These are phyloP conservation scores for Ganoderma multipileum DNA, from an alignment of 1,284 basidiomycete species.

Conservation along the genomic window DNA sequence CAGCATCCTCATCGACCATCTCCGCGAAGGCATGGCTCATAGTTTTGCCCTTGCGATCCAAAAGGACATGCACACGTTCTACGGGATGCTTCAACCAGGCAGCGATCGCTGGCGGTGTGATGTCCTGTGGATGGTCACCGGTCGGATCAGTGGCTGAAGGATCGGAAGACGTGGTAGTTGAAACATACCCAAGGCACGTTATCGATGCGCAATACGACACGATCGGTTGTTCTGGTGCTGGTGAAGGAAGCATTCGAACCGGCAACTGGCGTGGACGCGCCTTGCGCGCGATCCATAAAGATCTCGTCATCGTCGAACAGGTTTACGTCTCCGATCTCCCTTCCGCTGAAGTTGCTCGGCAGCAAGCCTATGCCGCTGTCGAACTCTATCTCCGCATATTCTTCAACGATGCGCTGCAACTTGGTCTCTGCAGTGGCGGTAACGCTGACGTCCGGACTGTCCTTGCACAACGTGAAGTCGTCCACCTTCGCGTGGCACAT, in stretches of 20 bases:
- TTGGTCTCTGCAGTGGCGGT: conserved; percentile 11
- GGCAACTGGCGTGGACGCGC: conserved; percentile 41
- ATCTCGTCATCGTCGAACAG: conserved; percentile 31
- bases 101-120: conserved; percentile 74
- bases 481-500: conserved; percentile 73
- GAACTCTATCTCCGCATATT: conserved; percentile 31
- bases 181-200: conserved; percentile 83
- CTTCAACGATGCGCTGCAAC: conserved; percentile 24
- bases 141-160: conserved; percentile 5
- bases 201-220: conserved; percentile 77
- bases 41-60: conserved; percentile 82
- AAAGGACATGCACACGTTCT: conserved; percentile 72
- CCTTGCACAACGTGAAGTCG: conserved; percentile 64
- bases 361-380: conserved; percentile 31
- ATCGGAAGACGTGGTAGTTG: background rate
- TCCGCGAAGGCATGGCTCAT: conserved; percentile 83
- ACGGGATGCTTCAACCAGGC: conserved; percentile 74
- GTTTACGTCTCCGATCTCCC: conserved; percentile 20
- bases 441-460: conserved; percentile 7
- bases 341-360: conserved; percentile 31
- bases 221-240: conserved; percentile 40
- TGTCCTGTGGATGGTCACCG: conserved; percentile 60
- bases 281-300: conserved; percentile 41
- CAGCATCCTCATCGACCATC: conserved; percentile 61
- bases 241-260: conserved; percentile 16